phyloP scores from a whole-genome alignment of 2,329 filamentous ascomycete species.

The Chrysosporium queenslandicum region DNA sequence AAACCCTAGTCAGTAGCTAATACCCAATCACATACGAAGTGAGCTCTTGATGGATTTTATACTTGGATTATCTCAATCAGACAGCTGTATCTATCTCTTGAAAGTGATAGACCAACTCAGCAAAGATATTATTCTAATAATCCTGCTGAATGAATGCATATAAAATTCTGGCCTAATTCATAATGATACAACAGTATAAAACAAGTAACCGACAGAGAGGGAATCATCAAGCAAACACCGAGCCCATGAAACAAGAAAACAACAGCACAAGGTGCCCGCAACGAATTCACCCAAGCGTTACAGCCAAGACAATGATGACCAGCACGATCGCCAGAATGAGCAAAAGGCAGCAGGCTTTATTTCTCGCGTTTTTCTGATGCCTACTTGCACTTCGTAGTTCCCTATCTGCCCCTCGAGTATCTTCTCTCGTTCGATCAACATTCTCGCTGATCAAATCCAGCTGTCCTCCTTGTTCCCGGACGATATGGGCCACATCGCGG shows the following conservation, averaged over 20 bases:
- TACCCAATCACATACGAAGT: too few species aligned
- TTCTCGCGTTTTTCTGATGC: constrained; percentile 91
- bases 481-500: constrained; percentile 94
- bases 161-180: background rate
- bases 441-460: constrained; percentile 82
- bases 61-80: too few species aligned
- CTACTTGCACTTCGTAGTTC: constrained; percentile 77
- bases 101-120: too few species aligned
- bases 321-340: constrained; percentile 81
- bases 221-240: constrained; percentile 6
- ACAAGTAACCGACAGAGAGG: background rate
- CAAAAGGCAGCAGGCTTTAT: constrained; percentile 86
- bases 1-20: too few species aligned
- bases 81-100: too few species aligned
- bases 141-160: background rate
- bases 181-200: background rate
- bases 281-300: constrained; percentile 56
- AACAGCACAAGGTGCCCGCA: background rate
- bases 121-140: too few species aligned
- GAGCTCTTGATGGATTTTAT: too few species aligned
- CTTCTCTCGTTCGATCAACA: constrained; percentile 68
- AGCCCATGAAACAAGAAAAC: constrained; percentile 2
- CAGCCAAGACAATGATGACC: constrained; percentile 79
- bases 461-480: constrained; percentile 82
- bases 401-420: constrained; percentile 73